Evolutionary conservation across 2,329 filamentous ascomycete species (phyloP), one percentile per base, ranked within the genome.

Genomic region (Talaromyces albobiverticillius): DNA sequence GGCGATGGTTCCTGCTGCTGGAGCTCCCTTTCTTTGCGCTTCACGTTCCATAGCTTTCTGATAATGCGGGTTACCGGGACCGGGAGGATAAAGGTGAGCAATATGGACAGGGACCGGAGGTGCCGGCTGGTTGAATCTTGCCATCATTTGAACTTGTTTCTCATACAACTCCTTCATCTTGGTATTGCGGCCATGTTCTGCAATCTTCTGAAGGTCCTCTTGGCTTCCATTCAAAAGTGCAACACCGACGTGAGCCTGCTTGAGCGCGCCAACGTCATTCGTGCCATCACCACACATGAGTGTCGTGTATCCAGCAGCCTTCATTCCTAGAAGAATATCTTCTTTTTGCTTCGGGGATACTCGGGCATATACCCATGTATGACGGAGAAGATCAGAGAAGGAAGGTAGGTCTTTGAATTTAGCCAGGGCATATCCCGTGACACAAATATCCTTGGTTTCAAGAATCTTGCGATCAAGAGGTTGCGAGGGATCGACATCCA

Each of bases 111-210:
- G 94, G 1, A 97, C 89, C 0, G 94, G 94, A n/a, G 94, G 94
- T 1, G 85, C 72, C 13, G 92, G 90, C 72, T 96, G 92, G 70
- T 95, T 96, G 82, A 97, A 99, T 60, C 93, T 85, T 68, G 88
- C 83, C 90, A 99, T 96, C 71, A 99, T 81, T 45, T 86, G 79
- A 54, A 88, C 82, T 71, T 99, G 94, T 79, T 99, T 97, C 77
- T 97, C 90, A 70, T 99, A 99, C 60, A 99, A 84, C 61, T 96
- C 92, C 81, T 96, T 97, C 89, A 99, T 95, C 80, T 91, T 95
- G 38, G 88, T 95, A 71, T 91, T 95, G 63, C 94, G 88, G 66
- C 88, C 87, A 73, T 99, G 92, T 67, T 97, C 94, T 23, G 89
- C 87, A 64, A 99, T 99, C 70, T 87, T 91, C 54, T 86, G 87